Conservation (phyloP, 176 grass and related monocot genomes). For the Zea mays region DNA sequence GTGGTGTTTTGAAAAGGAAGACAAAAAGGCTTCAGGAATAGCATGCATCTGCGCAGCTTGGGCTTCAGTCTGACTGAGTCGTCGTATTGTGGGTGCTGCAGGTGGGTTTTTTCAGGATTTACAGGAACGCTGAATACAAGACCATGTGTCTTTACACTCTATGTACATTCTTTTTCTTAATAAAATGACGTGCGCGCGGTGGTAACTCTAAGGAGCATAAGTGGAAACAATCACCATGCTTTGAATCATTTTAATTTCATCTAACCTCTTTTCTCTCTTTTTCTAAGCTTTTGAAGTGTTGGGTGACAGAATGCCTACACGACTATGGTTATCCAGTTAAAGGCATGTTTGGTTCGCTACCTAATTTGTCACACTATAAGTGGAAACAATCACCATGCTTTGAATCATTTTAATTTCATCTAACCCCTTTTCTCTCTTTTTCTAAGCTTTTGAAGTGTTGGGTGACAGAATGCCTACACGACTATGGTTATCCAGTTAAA, state of each 20-base stretch:
- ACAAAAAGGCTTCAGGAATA: slow-evolving; percentile 42
- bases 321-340: not conserved
- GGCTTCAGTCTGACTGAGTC: slow-evolving; percentile 22
- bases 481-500: no score
- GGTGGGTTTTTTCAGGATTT: slow-evolving; percentile 11
- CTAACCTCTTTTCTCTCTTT: not conserved
- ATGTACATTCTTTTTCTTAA: not conserved
- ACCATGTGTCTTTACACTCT: not conserved
- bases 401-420: not conserved
- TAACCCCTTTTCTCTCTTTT: not conserved
- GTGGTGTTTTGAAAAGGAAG: slow-evolving; percentile 33
- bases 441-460: not conserved
- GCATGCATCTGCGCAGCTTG: not conserved
- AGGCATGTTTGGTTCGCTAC: no score
- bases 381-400: not conserved
- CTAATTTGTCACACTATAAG: no score
- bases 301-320: not conserved
- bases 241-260: not conserved
- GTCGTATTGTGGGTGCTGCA: slow-evolving; percentile 1
- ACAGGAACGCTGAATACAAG: not conserved
- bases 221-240: not conserved
- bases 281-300: not conserved
- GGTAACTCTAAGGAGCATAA: not conserved
- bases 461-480: not conserved
- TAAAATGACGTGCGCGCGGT: not conserved